Base-by-base conservation (phyloP, 176 grass and related monocot genomes). In the Coix lacrymajobi region DNA sequence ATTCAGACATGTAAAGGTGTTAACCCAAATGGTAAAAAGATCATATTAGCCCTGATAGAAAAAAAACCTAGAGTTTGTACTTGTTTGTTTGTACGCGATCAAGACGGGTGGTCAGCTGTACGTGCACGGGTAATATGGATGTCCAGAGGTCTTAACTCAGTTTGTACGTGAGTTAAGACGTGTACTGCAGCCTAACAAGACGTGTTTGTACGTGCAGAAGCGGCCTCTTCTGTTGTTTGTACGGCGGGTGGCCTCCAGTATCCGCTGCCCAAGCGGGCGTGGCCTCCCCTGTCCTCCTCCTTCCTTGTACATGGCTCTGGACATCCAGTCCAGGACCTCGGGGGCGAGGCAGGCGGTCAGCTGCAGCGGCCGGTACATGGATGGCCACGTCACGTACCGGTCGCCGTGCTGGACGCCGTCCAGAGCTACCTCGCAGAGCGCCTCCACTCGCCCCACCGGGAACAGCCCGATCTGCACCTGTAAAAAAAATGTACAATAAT, bases 401-500 rank as follows among this genome's bases (percentile, higher is more conserved):
- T 87, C 75, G 16, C 90, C 90, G 8, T 14, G 64, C 15, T 84
- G 75, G 20, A 88, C 40, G 62, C 75, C 73, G 6, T 89, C 87
- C 44, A 87, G 45, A 0, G 76, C 81, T 3, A 87, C 38, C 73
- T 80, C 33, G 26, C 87, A 76, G 3, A 88, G 62, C 87, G 66
- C 76, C 69, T 89, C 79, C 37, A 88, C 78, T 4, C 78, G 87
- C 0, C 84, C 90, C 38, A 89, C 87, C 2, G 83, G 87, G 32
- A 89, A 87, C 31, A 70, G 32, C 25, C 90, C 87, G 36, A 92
- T 33, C 82, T 92, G 90, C 56, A 38, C 82, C 90, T 87, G 75
- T 32, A 65, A 77, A 30, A n/a, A n/a, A n/a, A n/a, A 8, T 2
- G 51, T n/a, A n/a, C n/a, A n/a, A n/a, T 22, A 22, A 17, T n/a